A percentile compares a stretch with the other conserved stretches of the same genome.
Evolutionary conservation across 2,329 filamentous ascomycete genomes (phyloP).

Genomic region (Scopulariopsis brevicaulis): DNA sequence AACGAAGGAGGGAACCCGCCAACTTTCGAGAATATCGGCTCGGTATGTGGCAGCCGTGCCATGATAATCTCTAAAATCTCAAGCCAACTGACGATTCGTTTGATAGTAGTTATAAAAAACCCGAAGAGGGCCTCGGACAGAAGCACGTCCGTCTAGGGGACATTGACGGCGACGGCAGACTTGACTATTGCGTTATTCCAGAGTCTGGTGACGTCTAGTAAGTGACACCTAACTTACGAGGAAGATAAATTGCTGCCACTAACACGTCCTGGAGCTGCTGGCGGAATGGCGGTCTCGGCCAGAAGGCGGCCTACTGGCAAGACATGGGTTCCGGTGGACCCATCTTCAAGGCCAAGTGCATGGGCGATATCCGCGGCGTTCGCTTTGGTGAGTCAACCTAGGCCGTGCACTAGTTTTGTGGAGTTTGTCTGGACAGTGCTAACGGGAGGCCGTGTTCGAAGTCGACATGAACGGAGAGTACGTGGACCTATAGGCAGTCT

Average conservation of each 20-base stretch:
- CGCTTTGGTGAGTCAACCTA: conserved; percentile 20
- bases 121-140: conserved; percentile 2
- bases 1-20: conserved; percentile 5
- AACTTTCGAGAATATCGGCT: conserved; percentile 2
- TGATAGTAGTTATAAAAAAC: neutral
- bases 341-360: conserved; percentile 1
- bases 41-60: neutral
- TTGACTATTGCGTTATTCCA: conserved; percentile 20
- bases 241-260: neutral
- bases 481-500: neutral
- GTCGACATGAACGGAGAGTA: conserved; percentile 10
- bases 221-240: neutral
- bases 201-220: neutral
- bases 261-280: too few species aligned
- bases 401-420: too few species aligned
- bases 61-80: neutral
- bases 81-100: neutral
- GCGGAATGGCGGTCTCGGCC: conserved; percentile 18
- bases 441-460: conserved; percentile 10
- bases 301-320: conserved; percentile 21
- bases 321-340: neutral
- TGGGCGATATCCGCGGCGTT: conserved; percentile 19
- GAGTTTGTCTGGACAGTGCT: too few species aligned
- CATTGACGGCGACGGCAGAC: conserved; percentile 19
- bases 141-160: conserved; percentile 18